Evolutionary conservation across 495 filamentous ascomycete genomes (phyloP).

Genomic region (Penicillium longicatenatum): DNA sequence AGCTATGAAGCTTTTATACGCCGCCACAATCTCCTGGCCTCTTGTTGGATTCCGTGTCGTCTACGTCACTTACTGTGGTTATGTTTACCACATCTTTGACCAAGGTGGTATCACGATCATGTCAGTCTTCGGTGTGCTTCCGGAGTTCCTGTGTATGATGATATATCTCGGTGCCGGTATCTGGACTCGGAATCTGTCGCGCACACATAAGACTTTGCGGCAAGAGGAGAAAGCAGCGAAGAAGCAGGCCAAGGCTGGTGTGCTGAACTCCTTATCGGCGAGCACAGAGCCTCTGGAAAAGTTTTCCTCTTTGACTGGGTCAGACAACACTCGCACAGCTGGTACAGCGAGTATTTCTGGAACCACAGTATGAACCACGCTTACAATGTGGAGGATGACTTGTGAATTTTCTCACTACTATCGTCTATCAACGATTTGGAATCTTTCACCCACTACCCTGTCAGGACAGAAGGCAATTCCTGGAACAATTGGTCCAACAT

Average conservation of each 20-base stretch:
- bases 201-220: not conserved
- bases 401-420: not conserved
- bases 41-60: not conserved
- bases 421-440: too few relatives aligned
- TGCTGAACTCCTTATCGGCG: not conserved
- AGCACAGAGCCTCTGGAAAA: not conserved
- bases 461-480: too few relatives aligned
- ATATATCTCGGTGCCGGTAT: not conserved
- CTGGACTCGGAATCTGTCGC: conserved; percentile 1
- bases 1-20: not conserved
- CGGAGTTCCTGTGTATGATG: conserved; percentile 1
- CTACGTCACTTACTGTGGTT: not conserved
- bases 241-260: not conserved
- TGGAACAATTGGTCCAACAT: too few relatives aligned
- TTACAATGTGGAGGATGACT: not conserved
- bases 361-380: not conserved
- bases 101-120: not conserved
- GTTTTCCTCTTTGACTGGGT: not conserved
- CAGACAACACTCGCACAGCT: not conserved
- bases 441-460: too few relatives aligned
- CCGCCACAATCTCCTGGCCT: not conserved
- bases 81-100: conserved; percentile 1
- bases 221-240: conserved; percentile 2
- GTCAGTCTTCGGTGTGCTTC: not conserved
- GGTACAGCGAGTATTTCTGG: not conserved